These are phyloP conservation scores for Larix sibirica DNA, from an alignment of 83 land plant genomes.

Conservation along the genomic window DNA sequence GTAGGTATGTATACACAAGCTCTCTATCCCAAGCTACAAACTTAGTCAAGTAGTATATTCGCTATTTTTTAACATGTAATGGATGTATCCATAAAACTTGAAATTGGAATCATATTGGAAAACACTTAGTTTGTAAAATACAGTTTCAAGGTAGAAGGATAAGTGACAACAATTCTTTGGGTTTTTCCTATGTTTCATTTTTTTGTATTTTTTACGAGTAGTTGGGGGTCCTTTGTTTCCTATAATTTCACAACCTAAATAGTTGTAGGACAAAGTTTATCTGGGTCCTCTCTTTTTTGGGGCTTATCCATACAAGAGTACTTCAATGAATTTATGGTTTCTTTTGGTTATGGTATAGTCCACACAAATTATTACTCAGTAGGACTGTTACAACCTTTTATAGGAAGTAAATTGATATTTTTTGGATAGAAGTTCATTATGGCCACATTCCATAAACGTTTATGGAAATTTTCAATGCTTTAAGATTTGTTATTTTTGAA, in stretches of 20 bases:
- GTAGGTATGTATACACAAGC: no score
- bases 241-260: conserved; percentile 81
- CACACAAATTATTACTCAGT: conserved; percentile 83
- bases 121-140: background rate
- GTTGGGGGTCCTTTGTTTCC: conserved; percentile 64
- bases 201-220: conserved; percentile 20
- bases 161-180: background rate
- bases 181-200: background rate
- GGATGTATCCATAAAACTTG: background rate
- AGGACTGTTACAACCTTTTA: conserved; percentile 11
- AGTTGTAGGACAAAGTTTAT: conserved; percentile 74
- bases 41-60: no score
- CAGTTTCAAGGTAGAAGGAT: background rate
- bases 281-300: conserved; percentile 76
- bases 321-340: conserved; percentile 71
- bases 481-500: no score
- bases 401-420: background rate
- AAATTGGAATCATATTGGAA: background rate
- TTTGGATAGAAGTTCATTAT: background rate
- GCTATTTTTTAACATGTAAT: no score
- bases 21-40: no score
- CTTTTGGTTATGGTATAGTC: conserved; percentile 79
- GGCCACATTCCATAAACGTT: background rate
- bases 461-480: background rate
- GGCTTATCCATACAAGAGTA: conserved; percentile 93